phyloP scores from a whole-genome alignment of 1,139 yeast species.

The Spencermartinsiella ligniputridi region DNA sequence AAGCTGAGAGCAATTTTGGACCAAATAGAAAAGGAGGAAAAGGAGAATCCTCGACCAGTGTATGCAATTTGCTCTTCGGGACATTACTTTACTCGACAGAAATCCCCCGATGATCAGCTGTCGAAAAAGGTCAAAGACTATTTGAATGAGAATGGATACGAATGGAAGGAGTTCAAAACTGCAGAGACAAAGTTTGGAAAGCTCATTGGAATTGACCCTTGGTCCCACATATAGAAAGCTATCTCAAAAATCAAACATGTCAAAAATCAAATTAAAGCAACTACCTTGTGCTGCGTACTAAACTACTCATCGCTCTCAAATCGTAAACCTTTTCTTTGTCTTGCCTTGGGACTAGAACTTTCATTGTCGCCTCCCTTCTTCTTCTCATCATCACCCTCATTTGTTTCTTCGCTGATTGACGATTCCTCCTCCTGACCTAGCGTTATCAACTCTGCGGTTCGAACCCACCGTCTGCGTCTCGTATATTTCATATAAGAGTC shows the following conservation, averaged over 20 bases:
- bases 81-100: slow-evolving; percentile 22
- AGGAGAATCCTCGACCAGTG: slow-evolving; percentile 26
- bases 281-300: too few relatives aligned
- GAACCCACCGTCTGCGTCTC: slow-evolving; percentile 89
- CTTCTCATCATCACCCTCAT: slow-evolving; percentile 2
- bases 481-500: slow-evolving; percentile 89
- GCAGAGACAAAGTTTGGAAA: slow-evolving; percentile 33
- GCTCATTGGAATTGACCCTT: slow-evolving; percentile 39
- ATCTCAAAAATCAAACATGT: background rate
- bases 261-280: background rate
- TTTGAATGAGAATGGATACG: slow-evolving; percentile 36
- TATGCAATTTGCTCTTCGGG: slow-evolving; percentile 35
- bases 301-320: slow-evolving; percentile 26
- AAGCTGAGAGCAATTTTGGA: slow-evolving; percentile 26
- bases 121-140: slow-evolving; percentile 29
- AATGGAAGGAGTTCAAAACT: slow-evolving; percentile 32
- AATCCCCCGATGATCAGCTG: slow-evolving; percentile 27
- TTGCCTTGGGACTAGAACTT: slow-evolving; percentile 14
- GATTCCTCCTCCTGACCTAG: slow-evolving; percentile 16
- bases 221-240: slow-evolving; percentile 26
- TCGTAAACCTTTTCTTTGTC: slow-evolving; percentile 27
- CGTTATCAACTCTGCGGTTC: slow-evolving; percentile 79
- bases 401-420: too few relatives aligned
- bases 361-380: slow-evolving; percentile 7
- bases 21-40: slow-evolving; percentile 24